phyloP scores from a whole-genome alignment of 768 basidiomycete species.

The Boletus fagicola region DNA sequence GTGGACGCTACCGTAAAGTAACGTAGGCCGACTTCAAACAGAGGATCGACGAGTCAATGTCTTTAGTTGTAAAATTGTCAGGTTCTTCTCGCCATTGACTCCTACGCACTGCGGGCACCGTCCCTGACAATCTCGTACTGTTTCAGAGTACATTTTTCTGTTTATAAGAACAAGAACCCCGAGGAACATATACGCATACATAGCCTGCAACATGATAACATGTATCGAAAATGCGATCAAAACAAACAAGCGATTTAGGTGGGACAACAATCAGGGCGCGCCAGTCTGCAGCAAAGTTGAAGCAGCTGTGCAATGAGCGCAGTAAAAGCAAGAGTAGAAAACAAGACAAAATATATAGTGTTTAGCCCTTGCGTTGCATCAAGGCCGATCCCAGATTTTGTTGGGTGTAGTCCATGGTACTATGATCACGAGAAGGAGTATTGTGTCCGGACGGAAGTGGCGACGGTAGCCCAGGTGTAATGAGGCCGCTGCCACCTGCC shows the following conservation, averaged over 20 bases:
- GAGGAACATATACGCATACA: conserved; percentile 17
- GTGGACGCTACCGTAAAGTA: not conserved
- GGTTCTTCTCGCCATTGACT: not conserved
- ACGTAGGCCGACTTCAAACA: not conserved
- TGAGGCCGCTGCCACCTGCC: conserved; percentile 77
- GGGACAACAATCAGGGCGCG: conserved; percentile 4
- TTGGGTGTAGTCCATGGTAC: conserved; percentile 27
- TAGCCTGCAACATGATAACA: conserved; percentile 5
- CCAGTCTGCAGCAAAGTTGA: not conserved
- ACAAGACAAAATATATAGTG: conserved; percentile 2
- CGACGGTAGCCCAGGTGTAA: conserved; percentile 68
- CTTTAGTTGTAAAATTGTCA: not conserved
- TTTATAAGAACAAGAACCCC: conserved; percentile 3
- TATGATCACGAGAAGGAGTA: conserved; percentile 35
- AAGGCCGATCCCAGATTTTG: conserved; percentile 25
- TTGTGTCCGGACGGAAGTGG: conserved; percentile 57
- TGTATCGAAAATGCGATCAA: conserved; percentile 15
- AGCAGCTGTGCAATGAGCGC: conserved; percentile 2
- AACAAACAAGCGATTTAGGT: not conserved
- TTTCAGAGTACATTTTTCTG: conserved; percentile 2
- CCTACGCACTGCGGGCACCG: not conserved
- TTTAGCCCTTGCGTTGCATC: conserved; percentile 29
- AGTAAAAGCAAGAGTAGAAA: not conserved
- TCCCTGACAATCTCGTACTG: not conserved
- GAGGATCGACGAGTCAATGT: not conserved